Evolutionary conservation across 169 alveolate genomes (phyloP), one percentile per base, ranked within the genome.

Genomic region (Eimeria zaria): DNA sequence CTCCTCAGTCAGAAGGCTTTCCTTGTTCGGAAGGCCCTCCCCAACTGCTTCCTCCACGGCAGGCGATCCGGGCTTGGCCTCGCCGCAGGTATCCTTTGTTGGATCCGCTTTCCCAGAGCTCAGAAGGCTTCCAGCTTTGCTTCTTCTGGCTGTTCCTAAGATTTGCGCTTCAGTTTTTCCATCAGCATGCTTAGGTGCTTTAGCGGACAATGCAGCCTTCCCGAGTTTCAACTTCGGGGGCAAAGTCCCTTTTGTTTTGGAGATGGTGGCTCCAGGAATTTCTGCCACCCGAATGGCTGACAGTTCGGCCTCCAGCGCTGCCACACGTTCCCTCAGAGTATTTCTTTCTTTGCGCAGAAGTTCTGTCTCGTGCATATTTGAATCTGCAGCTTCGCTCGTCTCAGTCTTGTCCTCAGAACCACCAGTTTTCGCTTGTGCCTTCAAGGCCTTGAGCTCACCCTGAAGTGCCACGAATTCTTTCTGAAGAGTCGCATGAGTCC

Each of bases 1-100:
- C 69, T 87, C 93, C 81, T 87, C 83, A 41, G 93, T 87, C 62
- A 87, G 64, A 24, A 87, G 93, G 60, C 48, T 87, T 39, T 36
- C 93, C 83, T 87, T 87, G 44, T 62, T 33, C 39, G 62, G 93
- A 27, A 14, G 55, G 20, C 39, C 91, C n/a, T 55, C 91, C 39
- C 33, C 51, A 83, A 46, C 55, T 53, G 36, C 51, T 78, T 16
- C 44, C 44, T n/a, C 30, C 46, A 33, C 12, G n/a, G 92, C 27
- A 20, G n/a, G 41, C 55, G 36, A 53, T 18, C 36, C 39, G 39
- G 53, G 80, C 60, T 39, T 33, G 24, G 33, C 58, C 4, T 41
- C 58, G 51, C 20, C 33, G 44, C 0, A 22, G 8, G 55, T 33
- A 6, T 71, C 81, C 3, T 83, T 53, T 39, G 76, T 76, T 33